Conservation (phyloP, 176 grass and related monocot species). For the Urochloa ruziziensis region DNA sequence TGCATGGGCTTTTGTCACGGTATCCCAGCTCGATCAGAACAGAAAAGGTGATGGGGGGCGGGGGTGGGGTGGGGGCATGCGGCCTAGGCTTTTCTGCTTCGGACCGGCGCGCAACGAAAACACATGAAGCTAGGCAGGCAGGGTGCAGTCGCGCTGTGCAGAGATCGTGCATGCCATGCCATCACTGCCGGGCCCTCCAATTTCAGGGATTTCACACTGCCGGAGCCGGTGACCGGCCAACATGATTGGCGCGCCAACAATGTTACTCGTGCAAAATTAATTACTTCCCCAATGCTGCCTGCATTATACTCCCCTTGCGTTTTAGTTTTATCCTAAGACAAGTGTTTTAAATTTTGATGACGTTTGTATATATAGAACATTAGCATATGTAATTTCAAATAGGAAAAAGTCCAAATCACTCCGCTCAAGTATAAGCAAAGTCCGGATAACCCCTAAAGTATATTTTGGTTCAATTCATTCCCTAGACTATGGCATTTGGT, state of each 20-base stretch:
- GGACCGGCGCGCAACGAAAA: neutral
- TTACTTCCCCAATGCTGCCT: too few species aligned
- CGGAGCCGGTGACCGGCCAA: neutral
- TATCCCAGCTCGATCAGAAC: slow-evolving; percentile 11
- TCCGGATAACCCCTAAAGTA: too few species aligned
- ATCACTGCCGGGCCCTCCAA: neutral
- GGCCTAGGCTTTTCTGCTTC: slow-evolving; percentile 4
- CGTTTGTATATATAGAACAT: too few species aligned
- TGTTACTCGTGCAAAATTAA: too few species aligned
- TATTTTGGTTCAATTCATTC: too few species aligned
- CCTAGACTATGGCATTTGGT: too few species aligned
- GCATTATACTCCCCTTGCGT: too few species aligned
- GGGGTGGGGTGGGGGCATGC: neutral
- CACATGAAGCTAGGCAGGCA: slow-evolving; percentile 4
- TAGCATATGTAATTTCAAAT: too few species aligned
- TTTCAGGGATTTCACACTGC: neutral
- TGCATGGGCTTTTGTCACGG: slow-evolving; percentile 43
- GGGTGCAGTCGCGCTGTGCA: neutral
- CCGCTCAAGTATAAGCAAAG: too few species aligned
- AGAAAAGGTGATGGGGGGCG: slow-evolving; percentile 27
- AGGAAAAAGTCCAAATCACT: too few species aligned
- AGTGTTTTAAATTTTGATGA: too few species aligned
- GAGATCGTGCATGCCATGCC: neutral
- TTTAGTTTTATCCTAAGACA: too few species aligned
- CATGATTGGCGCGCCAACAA: neutral